Base-by-base conservation (phyloP, 805 yeast species). In the Clavispora fructus region DNA sequence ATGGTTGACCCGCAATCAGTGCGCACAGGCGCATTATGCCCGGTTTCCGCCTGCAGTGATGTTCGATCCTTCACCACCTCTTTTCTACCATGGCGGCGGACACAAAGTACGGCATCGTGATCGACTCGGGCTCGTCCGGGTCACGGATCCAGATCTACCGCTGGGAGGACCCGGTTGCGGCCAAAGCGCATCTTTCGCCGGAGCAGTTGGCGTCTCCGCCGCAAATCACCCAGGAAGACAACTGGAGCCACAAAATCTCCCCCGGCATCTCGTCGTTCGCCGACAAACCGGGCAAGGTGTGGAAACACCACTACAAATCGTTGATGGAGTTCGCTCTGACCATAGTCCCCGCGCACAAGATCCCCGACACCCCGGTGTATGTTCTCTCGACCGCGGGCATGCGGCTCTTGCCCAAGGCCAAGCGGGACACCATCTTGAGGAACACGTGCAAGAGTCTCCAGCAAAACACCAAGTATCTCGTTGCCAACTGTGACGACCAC, bases 301-400 rank as follows among this genome's bases (percentile, higher is more conserved):
- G 96, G 86, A 60, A 72, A 0, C 68, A 78, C 16, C 98, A 94
- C 64, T 78, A 87, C 52, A 65, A 77, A 49, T 74, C 77, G 4
- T 67, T 94, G 41, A 69, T 91, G 14, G 70, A 78, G 40, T 80
- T 81, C 61, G 97, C 97, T 0, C 77, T 80, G 54, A 62, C 66
- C 4, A 76, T 85, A 19, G 80, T 94, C 7, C 98, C 98, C 0
- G 57, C 60, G 28, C 75, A 74, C 0, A 71, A 77, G 45, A 79
- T 81, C 53, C 50, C 62, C 1, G 77, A 78, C 5, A 92, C 98
- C 0, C 98, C 99, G 0, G 76, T 94, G 1, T 94, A 82, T 55
- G 79, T 94, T n/a, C 79, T 87, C 54, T 95, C 98, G 3, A 94
- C 99, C 0, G 99, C 99, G 6, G 99, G 99, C 1, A 89, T 94